Evolutionary conservation across 805 yeast genomes (phyloP), one percentile per base, ranked within the genome.

Genomic region (Kuraishia ogatae): DNA sequence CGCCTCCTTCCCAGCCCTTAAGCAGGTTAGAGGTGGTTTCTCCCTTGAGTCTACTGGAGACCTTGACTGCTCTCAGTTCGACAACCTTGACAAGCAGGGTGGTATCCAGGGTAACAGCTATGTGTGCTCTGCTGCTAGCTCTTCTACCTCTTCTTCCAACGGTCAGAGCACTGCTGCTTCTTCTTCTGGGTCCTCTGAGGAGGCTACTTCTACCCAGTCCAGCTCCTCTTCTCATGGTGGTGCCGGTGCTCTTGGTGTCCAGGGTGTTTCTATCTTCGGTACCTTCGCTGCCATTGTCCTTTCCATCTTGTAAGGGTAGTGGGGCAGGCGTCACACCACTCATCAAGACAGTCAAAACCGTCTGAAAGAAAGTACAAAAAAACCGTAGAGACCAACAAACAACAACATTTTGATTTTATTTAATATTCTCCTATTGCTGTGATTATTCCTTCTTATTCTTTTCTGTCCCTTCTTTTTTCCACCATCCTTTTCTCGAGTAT

Each of bases 21-120:
- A 73, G 64, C 81, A 86, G 66, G 96, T 94, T 66, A 82, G 83
- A 70, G 99, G 99, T 82, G 97, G 96, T 73, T 96, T 92, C 75
- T 75, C 76, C 67, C 79, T 94, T 68, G 86, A 85, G 70, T 80
- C 97, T 58, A 63, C 68, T 49, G 87, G 89, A 69, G 85, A 87
- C 66, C 84, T 89, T 74, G 83, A 90, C 75, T 94, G 99, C 83
- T 71, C 78, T 59, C 76, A 79, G 55, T 89, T 92, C 78, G 81
- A 87, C 71, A 66, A 72, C 55, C 81, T 89, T 69, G 84, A 89
- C 80, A 72, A 76, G 67, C 78, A 80, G 65, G 96, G 96, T 74
- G 88, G 80, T 70, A 84, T 94, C 73, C 90, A 85, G 77, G 99
- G 99, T 82, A 90, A 89, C 78, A 77, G 83, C 65, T 92, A 83